These are phyloP conservation scores for Trichomonas gallinae DNA, from an alignment of 208 protist genomes.

Conservation along the genomic window DNA sequence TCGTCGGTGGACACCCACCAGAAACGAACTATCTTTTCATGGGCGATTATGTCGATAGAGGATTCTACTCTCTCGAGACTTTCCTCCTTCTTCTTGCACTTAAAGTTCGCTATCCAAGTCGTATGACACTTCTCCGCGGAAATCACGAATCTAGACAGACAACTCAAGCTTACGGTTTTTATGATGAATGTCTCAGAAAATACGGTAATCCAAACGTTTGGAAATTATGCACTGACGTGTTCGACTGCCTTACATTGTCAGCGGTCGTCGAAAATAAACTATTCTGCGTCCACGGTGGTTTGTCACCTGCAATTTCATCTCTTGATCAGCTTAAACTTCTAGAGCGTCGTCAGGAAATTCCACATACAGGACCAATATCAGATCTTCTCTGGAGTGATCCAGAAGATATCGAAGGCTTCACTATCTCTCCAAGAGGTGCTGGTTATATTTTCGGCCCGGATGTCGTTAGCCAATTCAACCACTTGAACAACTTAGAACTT, in stretches of 20 bases:
- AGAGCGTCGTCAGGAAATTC: constrained; percentile 61
- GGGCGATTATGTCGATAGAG: constrained; percentile 39
- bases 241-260: constrained; percentile 63
- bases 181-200: constrained; percentile 66
- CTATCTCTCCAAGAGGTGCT: constrained; percentile 61
- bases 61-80: constrained; percentile 57
- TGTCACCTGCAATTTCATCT: constrained; percentile 56
- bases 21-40: constrained; percentile 95
- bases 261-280: constrained; percentile 48
- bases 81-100: constrained; percentile 72
- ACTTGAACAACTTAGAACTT: constrained; percentile 56
- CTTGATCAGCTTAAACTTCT: constrained; percentile 69
- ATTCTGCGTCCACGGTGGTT: constrained; percentile 65
- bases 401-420: constrained; percentile 66
- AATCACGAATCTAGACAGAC: constrained; percentile 79
- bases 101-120: constrained; percentile 60
- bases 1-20: constrained; percentile 56
- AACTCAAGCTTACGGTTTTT: constrained; percentile 76
- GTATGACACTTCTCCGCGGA: constrained; percentile 69
- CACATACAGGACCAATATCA: constrained; percentile 67
- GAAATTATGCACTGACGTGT: constrained; percentile 64
- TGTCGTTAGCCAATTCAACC: constrained; percentile 53
- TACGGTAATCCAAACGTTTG: constrained; percentile 67
- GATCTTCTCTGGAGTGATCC: constrained; percentile 74
- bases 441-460: constrained; percentile 65